Conservation (phyloP, 768 basidiomycete species). For the Strobilomyces dryophilus region DNA sequence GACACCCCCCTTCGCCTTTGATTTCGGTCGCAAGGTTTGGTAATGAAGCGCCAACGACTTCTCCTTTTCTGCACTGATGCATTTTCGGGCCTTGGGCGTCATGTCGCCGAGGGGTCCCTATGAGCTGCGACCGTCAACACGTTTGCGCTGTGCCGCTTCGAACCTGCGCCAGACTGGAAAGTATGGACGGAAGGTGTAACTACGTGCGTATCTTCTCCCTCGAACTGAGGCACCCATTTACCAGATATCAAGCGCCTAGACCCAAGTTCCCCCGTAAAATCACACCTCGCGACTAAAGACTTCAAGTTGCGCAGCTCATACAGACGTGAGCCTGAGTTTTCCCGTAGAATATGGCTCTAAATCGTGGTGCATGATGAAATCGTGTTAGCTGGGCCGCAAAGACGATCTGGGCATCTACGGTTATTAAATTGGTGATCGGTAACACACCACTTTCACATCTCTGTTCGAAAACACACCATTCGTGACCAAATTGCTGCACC, state of each 20-base stretch:
- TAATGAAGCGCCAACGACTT: neutral
- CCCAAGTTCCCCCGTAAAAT: neutral
- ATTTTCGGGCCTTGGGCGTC: slow-evolving; percentile 32
- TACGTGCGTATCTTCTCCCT: neutral
- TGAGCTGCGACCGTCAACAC: slow-evolving; percentile 15
- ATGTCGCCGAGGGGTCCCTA: slow-evolving; percentile 36
- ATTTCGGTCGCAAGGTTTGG: slow-evolving; percentile 39
- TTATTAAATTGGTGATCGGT: too few relatives aligned
- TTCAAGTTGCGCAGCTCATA: neutral
- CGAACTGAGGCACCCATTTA: neutral
- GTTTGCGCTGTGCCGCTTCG: slow-evolving; percentile 7
- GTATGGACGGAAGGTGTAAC: slow-evolving; percentile 11
- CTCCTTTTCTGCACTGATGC: neutral
- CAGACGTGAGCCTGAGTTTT: neutral
- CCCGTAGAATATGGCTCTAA: too few relatives aligned
- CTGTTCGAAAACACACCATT: neutral
- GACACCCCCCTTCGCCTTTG: slow-evolving; percentile 7
- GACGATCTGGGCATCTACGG: too few relatives aligned
- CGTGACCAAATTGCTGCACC: neutral
- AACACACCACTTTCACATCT: too few relatives aligned
- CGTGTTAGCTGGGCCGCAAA: too few relatives aligned
- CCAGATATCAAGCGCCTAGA: neutral
- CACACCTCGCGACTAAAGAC: neutral
- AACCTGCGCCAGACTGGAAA: neutral
- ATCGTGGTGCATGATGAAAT: too few relatives aligned